Conservation (phyloP, 768 basidiomycete species). For the Trametes cinnabarina region DNA sequence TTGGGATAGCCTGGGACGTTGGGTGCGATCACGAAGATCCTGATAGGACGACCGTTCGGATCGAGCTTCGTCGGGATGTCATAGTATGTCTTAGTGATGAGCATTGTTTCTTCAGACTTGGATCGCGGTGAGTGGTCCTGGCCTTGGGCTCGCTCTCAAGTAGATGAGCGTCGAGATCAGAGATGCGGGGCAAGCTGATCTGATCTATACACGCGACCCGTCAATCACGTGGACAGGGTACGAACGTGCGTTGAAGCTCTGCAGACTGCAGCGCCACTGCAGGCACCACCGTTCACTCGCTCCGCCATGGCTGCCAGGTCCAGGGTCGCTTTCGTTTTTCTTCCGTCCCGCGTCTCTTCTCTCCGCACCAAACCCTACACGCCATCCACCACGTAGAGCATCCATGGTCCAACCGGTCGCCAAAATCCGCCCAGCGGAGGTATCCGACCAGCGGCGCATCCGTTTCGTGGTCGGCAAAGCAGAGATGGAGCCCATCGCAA, state of each 20-base stretch:
- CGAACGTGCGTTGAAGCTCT: slow-evolving; percentile 25
- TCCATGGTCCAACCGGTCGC: slow-evolving; percentile 26
- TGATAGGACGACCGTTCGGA: slow-evolving; percentile 58
- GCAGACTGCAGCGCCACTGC: neutral
- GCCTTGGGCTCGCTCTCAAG: neutral
- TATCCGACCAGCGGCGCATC: slow-evolving; percentile 57
- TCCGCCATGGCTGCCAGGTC: slow-evolving; percentile 1
- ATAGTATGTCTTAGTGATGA: slow-evolving; percentile 75
- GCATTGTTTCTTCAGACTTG: slow-evolving; percentile 62
- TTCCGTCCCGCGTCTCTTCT: neutral
- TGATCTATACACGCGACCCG: slow-evolving; percentile 7
- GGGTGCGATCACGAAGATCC: slow-evolving; percentile 83
- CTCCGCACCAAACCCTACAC: neutral
- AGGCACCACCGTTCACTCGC: neutral
- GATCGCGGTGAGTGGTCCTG: neutral
- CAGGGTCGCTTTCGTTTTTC: neutral
- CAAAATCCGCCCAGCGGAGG: slow-evolving; percentile 50
- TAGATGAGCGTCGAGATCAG: neutral
- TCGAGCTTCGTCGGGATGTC: slow-evolving; percentile 74
- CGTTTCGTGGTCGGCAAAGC: slow-evolving; percentile 64
- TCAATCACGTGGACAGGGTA: slow-evolving; percentile 12
- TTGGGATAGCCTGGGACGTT: slow-evolving; percentile 78
- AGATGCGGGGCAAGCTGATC: neutral
- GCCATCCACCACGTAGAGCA: neutral
- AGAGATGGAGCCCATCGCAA: slow-evolving; percentile 63